These are phyloP conservation scores for Letharia columbiana DNA, from an alignment of 495 filamentous ascomycete genomes.

Conservation along the genomic window DNA sequence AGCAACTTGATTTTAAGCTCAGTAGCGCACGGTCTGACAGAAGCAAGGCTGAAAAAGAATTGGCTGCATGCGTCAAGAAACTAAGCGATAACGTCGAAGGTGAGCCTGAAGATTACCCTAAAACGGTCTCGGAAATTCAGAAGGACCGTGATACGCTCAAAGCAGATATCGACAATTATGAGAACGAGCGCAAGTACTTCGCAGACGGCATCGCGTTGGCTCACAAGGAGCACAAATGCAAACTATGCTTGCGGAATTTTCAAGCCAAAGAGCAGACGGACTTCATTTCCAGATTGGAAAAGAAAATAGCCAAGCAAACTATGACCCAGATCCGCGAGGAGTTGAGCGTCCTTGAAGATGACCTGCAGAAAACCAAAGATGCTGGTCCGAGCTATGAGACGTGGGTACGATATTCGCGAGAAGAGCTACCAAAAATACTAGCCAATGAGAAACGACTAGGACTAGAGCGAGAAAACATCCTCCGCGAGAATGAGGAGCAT, in stretches of 20 bases:
- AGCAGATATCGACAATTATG: slow-evolving; percentile 53
- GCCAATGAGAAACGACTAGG: slow-evolving; percentile 50
- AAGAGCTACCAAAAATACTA: slow-evolving; percentile 61
- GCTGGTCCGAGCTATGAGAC: slow-evolving; percentile 62
- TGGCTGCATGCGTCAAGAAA: slow-evolving; percentile 46
- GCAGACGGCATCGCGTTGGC: slow-evolving; percentile 48
- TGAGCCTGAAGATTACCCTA: slow-evolving; percentile 46
- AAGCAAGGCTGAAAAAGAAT: slow-evolving; percentile 55
- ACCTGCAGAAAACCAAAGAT: slow-evolving; percentile 47
- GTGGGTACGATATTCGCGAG: slow-evolving; percentile 56
- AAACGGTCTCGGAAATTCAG: slow-evolving; percentile 48
- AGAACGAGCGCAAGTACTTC: slow-evolving; percentile 56
- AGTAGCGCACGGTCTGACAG: slow-evolving; percentile 43
- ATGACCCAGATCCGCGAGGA: slow-evolving; percentile 47
- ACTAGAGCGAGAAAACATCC: slow-evolving; percentile 47
- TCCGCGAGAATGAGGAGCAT: slow-evolving; percentile 61
- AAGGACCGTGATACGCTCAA: slow-evolving; percentile 51
- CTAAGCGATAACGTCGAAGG: slow-evolving; percentile 43
- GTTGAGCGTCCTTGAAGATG: slow-evolving; percentile 42
- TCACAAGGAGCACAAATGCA: slow-evolving; percentile 56
- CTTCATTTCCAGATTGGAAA: slow-evolving; percentile 53
- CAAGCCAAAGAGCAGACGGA: slow-evolving; percentile 49
- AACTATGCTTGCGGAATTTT: slow-evolving; percentile 60
- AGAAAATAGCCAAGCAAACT: slow-evolving; percentile 46
- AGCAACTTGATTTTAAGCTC: slow-evolving; percentile 72